Evolutionary conservation across 345 rosid genomes (phyloP), one percentile per base, ranked within the genome.

Genomic region (Zanthoxylum bungeanum): DNA sequence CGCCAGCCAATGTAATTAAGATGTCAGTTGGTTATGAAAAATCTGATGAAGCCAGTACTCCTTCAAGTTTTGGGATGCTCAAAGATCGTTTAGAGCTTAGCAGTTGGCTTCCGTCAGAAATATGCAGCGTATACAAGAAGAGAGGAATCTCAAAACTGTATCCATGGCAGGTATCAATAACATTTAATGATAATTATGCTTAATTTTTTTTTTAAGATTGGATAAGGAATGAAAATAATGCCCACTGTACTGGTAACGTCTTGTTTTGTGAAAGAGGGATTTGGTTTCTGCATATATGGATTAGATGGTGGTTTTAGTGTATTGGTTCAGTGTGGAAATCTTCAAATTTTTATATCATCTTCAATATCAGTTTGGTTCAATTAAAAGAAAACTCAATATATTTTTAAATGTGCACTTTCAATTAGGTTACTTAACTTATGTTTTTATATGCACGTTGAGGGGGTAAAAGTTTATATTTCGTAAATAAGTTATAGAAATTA

Each of bases 31-130:
- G 72, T 62, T 79, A 74, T 72, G 40, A 66, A 75, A 81, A 73
- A 76, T 77, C 70, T 58, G 60, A 69, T 82, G 97, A 82, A 82
- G 82, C 85, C 46, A 64, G 73, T 57, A 91, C 97, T 77, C 97
- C 97, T 73, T 83, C 94, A 78, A 90, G 92, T 80, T 77, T 56
- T 73, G 78, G 77, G 80, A 75, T 72, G 28, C 73, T 39, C 58
- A 84, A 81, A 76, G 94, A 85, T 66, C 73, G 63, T 65, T 75
- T 88, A 61, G 84, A 80, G 63, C 82, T 92, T 40, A 80, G 78
- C 83, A 79, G 77, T 61, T 94, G 97, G 98, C 98, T 94, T 84
- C 97, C 97, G 74, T 66, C 78, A 64, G 92, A 89, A 73, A 82
- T 92, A 75, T 90, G 97, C 85, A 76, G 70, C 76, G 77, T 82